Percentiles rank a stretch among this genome's conserved stretches.
Evolutionary conservation across 192 early-diverging fungal species (phyloP).

Genomic region (Coemansia sp.): DNA sequence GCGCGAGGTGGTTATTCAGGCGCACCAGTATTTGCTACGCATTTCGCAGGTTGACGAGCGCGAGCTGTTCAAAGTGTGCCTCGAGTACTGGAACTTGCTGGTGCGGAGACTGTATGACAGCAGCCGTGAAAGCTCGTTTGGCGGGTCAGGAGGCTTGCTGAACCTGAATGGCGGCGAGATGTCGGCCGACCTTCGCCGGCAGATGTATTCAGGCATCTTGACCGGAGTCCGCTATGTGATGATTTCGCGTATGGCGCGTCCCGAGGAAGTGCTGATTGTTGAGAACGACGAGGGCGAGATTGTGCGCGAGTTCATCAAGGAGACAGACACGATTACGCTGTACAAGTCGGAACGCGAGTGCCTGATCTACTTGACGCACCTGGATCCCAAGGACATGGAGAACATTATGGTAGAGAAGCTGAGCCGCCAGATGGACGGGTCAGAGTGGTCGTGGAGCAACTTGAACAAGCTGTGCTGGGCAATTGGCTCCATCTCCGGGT

Average conservation of each 20-base stretch:
- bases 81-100: slow-evolving; percentile 97
- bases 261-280: slow-evolving; percentile 96
- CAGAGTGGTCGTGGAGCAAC: slow-evolving; percentile 97
- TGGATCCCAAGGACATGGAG: slow-evolving; percentile 93
- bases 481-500: slow-evolving; percentile 96
- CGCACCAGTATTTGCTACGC: slow-evolving; percentile 87
- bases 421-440: slow-evolving; percentile 89
- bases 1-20: slow-evolving; percentile 61
- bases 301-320: slow-evolving; percentile 95
- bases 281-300: slow-evolving; percentile 99
- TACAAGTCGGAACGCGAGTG: slow-evolving; percentile 99
- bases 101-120: slow-evolving; percentile 90
- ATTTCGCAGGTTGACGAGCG: slow-evolving; percentile 92
- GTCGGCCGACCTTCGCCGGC: slow-evolving; percentile 60
- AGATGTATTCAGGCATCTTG: slow-evolving; percentile 82
- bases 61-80: slow-evolving; percentile 96
- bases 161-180: slow-evolving; percentile 31
- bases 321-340: slow-evolving; percentile 94
- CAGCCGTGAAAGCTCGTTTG: slow-evolving; percentile 49
- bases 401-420: slow-evolving; percentile 95
- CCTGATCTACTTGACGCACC: slow-evolving; percentile 94
- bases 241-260: slow-evolving; percentile 99
- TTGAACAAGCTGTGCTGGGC: slow-evolving; percentile 99
- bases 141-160: slow-evolving; percentile 23
- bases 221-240: slow-evolving; percentile 87